These are phyloP conservation scores for Funneliformis mosseae DNA, from an alignment of 192 early-diverging fungal genomes.

Conservation along the genomic window DNA sequence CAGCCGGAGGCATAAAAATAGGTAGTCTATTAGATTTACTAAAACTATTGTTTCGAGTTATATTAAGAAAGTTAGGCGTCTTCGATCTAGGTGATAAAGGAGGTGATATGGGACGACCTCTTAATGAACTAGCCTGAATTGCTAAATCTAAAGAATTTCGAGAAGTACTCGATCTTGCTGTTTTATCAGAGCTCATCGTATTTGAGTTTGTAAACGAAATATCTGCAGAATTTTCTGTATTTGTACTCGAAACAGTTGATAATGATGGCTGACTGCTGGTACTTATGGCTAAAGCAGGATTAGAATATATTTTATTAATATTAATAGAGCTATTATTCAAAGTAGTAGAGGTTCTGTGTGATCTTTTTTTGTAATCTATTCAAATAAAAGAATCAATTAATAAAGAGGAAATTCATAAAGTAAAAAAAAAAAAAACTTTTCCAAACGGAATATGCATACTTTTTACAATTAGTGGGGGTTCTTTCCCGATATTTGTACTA, in stretches of 20 bases:
- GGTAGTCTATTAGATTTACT: slow-evolving; percentile 14
- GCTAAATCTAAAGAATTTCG: background rate
- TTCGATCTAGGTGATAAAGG: slow-evolving; percentile 6
- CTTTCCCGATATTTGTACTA: background rate
- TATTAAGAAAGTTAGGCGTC: background rate
- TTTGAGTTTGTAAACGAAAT: background rate
- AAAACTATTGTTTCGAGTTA: slow-evolving; percentile 10
- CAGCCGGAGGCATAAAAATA: slow-evolving; percentile 1
- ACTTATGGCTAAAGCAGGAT: background rate
- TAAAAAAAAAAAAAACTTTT: background rate
- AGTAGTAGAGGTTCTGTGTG: background rate
- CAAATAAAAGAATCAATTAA: background rate
- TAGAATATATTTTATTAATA: slow-evolving; percentile 13
- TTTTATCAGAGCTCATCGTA: background rate
- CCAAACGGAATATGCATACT: background rate
- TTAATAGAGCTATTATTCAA: background rate
- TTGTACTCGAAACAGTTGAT: background rate
- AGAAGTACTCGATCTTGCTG: background rate
- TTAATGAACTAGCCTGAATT: slow-evolving; percentile 8
- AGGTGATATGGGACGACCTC: background rate
- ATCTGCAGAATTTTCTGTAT: background rate
- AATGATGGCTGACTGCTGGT: slow-evolving; percentile 17
- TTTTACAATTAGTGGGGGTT: background rate
- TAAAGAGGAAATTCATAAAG: background rate
- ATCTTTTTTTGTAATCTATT: background rate